Conservation (phyloP, 2,329 filamentous ascomycete species). For the Scedosporium aurantiacum region DNA sequence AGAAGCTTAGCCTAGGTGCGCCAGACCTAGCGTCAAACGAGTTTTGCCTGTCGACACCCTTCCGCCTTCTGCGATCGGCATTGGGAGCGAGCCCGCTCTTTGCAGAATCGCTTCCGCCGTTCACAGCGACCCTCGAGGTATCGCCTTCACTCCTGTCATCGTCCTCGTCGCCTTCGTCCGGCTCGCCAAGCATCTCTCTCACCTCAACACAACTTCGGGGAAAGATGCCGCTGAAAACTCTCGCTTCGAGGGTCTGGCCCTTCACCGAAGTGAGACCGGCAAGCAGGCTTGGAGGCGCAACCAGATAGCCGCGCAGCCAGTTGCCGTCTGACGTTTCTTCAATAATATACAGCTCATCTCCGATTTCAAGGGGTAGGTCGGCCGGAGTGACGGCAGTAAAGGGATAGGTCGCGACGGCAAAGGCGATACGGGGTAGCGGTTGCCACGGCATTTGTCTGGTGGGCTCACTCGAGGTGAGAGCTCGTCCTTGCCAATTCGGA, state of each 20-base stretch:
- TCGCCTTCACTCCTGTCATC: constrained; percentile 25
- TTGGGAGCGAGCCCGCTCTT: constrained; percentile 39
- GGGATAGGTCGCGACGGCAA: constrained; percentile 91
- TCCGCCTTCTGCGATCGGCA: constrained; percentile 24
- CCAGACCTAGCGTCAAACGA: not conserved
- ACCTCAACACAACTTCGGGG: constrained; percentile 91
- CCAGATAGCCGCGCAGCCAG: constrained; percentile 92
- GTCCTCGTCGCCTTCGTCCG: constrained; percentile 40
- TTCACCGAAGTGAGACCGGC: constrained; percentile 83
- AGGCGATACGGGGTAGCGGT: constrained; percentile 92
- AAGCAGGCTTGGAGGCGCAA: constrained; percentile 85
- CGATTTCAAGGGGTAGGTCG: constrained; percentile 92
- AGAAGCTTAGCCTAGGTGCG: constrained; percentile 6
- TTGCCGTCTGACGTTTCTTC: constrained; percentile 85
- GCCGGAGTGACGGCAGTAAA: constrained; percentile 78
- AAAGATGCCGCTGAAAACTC: constrained; percentile 98
- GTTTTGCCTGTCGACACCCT: constrained; percentile 10
- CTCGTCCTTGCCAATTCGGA: not conserved
- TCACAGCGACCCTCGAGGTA: constrained; percentile 10
- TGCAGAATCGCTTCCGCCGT: constrained; percentile 32
- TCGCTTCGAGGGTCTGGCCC: constrained; percentile 85
- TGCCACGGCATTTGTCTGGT: constrained; percentile 73
- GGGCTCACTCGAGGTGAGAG: not conserved
- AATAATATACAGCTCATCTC: constrained; percentile 97
- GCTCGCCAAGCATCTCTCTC: constrained; percentile 77